phyloP scores from a whole-genome alignment of 2,329 filamentous ascomycete genomes.

The Didymella sp. region DNA sequence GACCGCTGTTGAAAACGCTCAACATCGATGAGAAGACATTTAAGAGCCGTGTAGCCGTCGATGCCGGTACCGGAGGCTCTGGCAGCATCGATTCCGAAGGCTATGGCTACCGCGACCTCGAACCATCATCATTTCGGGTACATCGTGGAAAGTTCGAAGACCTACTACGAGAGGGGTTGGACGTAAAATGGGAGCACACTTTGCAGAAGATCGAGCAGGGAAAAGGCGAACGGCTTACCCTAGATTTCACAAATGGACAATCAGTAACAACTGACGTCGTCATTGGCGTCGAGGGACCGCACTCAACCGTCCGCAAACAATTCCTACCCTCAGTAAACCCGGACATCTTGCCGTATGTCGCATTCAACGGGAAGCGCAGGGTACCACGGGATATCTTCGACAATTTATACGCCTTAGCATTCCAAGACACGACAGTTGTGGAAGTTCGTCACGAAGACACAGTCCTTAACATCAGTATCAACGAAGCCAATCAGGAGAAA shows the following conservation, averaged over 20 bases:
- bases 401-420: slow-evolving; percentile 18
- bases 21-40: slow-evolving; percentile 44
- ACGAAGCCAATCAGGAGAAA: slow-evolving; percentile 27
- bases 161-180: slow-evolving; percentile 46
- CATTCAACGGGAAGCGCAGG: slow-evolving; percentile 39
- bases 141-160: slow-evolving; percentile 48
- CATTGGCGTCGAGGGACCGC: slow-evolving; percentile 50
- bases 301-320: slow-evolving; percentile 44
- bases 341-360: slow-evolving; percentile 48
- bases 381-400: slow-evolving; percentile 33
- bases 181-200: slow-evolving; percentile 45
- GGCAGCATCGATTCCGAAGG: slow-evolving; percentile 26
- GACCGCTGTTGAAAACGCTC: slow-evolving; percentile 42
- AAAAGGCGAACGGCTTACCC: neutral
- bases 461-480: slow-evolving; percentile 46
- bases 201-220: slow-evolving; percentile 21
- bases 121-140: slow-evolving; percentile 40
- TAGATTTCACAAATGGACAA: slow-evolving; percentile 25
- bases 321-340: slow-evolving; percentile 35
- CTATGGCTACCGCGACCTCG: slow-evolving; percentile 7
- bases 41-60: slow-evolving; percentile 41
- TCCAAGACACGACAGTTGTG: slow-evolving; percentile 32
- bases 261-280: slow-evolving; percentile 27
- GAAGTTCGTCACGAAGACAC: slow-evolving; percentile 30
- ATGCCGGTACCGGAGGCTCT: slow-evolving; percentile 34